Evolutionary conservation across 352 stramenopile genomes (phyloP).

Genomic region (Phytophthora cactorum): DNA sequence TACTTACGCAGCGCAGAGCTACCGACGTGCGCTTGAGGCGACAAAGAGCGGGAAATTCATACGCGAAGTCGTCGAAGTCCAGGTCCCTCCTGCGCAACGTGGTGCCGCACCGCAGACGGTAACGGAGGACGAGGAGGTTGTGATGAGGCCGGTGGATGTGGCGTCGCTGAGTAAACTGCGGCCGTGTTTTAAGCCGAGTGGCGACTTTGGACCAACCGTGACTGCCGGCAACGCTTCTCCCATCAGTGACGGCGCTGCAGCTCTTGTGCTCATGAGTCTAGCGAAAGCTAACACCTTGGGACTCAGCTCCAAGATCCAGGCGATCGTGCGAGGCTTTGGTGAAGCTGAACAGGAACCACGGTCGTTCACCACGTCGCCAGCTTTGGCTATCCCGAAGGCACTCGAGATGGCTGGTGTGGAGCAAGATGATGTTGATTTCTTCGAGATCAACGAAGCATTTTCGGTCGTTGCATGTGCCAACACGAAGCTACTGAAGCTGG

Average conservation of each 20-base stretch:
- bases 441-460: slow-evolving; percentile 99
- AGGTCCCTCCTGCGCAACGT: slow-evolving; percentile 55
- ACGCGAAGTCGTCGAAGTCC: slow-evolving; percentile 86
- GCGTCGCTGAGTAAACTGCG: slow-evolving; percentile 88
- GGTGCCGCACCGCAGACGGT: slow-evolving; percentile 37
- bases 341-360: slow-evolving; percentile 85
- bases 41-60: slow-evolving; percentile 72
- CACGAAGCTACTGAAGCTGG: slow-evolving; percentile 89
- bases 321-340: slow-evolving; percentile 70
- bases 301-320: slow-evolving; percentile 58
- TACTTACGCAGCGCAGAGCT: slow-evolving; percentile 91
- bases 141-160: slow-evolving; percentile 71
- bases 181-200: slow-evolving; percentile 88
- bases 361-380: slow-evolving; percentile 94
- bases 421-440: slow-evolving; percentile 93
- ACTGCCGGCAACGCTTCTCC: slow-evolving; percentile 95
- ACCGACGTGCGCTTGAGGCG: slow-evolving; percentile 76
- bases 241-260: slow-evolving; percentile 96
- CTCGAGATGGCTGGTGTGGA: slow-evolving; percentile 73
- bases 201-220: slow-evolving; percentile 86
- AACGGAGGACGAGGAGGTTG: slow-evolving; percentile 91
- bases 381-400: slow-evolving; percentile 92
- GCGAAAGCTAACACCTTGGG: slow-evolving; percentile 70
- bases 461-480: slow-evolving; percentile 95
- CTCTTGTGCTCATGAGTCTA: slow-evolving; percentile 94